These are phyloP conservation scores for Claviceps sp. DNA, from an alignment of 2,329 filamentous ascomycete species.

Conservation along the genomic window DNA sequence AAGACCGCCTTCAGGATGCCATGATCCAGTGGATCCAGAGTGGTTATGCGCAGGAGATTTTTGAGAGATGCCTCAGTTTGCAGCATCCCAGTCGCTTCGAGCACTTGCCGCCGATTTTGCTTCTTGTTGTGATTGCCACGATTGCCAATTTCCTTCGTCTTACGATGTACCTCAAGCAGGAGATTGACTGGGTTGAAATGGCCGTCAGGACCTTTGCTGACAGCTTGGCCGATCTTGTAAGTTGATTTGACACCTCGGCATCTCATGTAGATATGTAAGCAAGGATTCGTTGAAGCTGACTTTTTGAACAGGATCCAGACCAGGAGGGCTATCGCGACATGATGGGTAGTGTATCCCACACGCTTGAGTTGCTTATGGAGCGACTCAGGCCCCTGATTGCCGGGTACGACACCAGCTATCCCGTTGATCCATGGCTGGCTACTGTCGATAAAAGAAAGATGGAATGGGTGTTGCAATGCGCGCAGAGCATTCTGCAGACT, in stretches of 20 bases:
- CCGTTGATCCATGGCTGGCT: slow-evolving; percentile 25
- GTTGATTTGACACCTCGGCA: slow-evolving; percentile 14
- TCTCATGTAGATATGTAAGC: background rate
- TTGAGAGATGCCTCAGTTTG: slow-evolving; percentile 30
- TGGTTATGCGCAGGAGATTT: slow-evolving; percentile 48
- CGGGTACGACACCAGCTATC: slow-evolving; percentile 22
- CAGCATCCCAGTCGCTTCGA: slow-evolving; percentile 31
- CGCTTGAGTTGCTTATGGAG: slow-evolving; percentile 24
- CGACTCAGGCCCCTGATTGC: slow-evolving; percentile 22
- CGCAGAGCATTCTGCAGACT: slow-evolving; percentile 21
- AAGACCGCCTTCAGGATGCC: slow-evolving; percentile 47
- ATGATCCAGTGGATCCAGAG: slow-evolving; percentile 56
- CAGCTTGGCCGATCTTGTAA: slow-evolving; percentile 35
- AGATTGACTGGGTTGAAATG: slow-evolving; percentile 47
- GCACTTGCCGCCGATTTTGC: slow-evolving; percentile 45
- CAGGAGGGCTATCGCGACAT: slow-evolving; percentile 23
- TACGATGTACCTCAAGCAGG: slow-evolving; percentile 38
- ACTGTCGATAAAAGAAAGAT: slow-evolving; percentile 25
- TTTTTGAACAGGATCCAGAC: slow-evolving; percentile 22
- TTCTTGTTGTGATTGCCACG: slow-evolving; percentile 51
- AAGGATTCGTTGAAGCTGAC: slow-evolving; percentile 8
- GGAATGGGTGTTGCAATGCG: slow-evolving; percentile 25
- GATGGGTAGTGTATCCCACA: slow-evolving; percentile 25
- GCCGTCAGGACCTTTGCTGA: slow-evolving; percentile 41
- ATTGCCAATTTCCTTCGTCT: slow-evolving; percentile 45